Evolutionary conservation across 768 basidiomycete species (phyloP), one percentile per base, ranked within the genome.

Genomic region (Hirschioporus abietinus): DNA sequence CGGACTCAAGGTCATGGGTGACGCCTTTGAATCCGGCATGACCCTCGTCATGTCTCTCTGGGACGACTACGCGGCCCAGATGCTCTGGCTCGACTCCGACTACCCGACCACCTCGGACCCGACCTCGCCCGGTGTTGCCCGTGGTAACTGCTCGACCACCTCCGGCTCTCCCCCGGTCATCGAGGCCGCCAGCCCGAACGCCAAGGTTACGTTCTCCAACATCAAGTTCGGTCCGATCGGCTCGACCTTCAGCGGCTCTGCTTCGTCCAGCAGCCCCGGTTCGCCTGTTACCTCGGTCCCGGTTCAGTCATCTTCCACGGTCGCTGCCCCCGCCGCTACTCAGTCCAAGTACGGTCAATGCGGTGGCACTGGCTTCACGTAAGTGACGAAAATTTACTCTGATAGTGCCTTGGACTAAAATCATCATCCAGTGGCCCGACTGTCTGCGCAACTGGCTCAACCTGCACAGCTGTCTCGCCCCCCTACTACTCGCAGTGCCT

Each of bases 51-150:
- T 86, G 71, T 77, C 75, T 60, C 66, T 86, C 68, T 84, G 85
- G 85, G 84, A 85, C 72, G 84, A 86, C 76, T 79, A 86, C 71
- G 76, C 76, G 34, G 84, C 75, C 66, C 76, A 80, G 75, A 86
- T 86, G 85, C 78, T 84, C 70, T 86, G 85, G 80, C 82, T 86
- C 74, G 84, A 86, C 78, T 75, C 76, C 71, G 76, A 75, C 78
- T 84, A 82, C 78, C 85, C 81, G 64, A 70, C 70, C 60, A 71
- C 70, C 65, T 69, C 68, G 15, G 73, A 73, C 73, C 70, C 81
- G 35, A 74, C 76, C 66, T 60, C 68, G 42, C 72, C 65, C 42
- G 64, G 64, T 59, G 64, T 65, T 27, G 58, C 64, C 25, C 64
- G 64, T 35, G 64, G 64, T 12, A 52, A 35, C 34, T 65, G 64